These are phyloP conservation scores for Zoysia japonica DNA, from an alignment of 176 grass and related monocot species.

Conservation along the genomic window DNA sequence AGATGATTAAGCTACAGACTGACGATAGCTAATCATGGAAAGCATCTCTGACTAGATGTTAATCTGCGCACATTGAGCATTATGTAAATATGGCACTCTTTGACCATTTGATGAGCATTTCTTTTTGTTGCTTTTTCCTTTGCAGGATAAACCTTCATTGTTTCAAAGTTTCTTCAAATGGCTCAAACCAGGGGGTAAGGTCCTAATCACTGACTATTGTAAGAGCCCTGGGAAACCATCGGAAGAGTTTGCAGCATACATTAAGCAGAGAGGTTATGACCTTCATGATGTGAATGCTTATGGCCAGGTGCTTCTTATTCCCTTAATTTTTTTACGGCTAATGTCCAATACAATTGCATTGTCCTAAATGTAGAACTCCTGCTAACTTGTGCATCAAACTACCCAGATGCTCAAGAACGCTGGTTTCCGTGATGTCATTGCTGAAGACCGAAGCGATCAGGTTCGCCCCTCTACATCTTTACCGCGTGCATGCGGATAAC, in stretches of 20 bases:
- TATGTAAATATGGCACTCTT: neutral
- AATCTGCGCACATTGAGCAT: no score
- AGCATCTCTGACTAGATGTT: neutral
- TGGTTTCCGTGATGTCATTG: constrained; percentile 75
- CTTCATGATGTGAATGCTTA: constrained; percentile 83
- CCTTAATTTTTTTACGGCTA: constrained; percentile 6
- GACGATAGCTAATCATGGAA: neutral
- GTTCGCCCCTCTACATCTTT: constrained; percentile 29
- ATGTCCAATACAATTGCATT: neutral
- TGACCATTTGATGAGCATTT: neutral
- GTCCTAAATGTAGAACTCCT: neutral
- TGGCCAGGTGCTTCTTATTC: constrained; percentile 58
- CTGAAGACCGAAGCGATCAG: constrained; percentile 88
- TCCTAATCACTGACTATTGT: constrained; percentile 94
- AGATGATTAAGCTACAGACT: neutral
- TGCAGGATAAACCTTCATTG: constrained; percentile 82
- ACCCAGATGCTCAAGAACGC: constrained; percentile 75
- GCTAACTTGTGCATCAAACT: constrained; percentile 20
- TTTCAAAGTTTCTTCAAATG: constrained; percentile 83
- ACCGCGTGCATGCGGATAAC: neutral
- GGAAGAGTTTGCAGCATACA: constrained; percentile 79
- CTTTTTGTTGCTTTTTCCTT: constrained; percentile 22
- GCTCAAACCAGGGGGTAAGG: constrained; percentile 95
- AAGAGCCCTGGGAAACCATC: constrained; percentile 69
- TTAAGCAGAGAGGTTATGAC: constrained; percentile 93